Base-by-base conservation (phyloP, 179 eudicot species). In the Silene coronaria region DNA sequence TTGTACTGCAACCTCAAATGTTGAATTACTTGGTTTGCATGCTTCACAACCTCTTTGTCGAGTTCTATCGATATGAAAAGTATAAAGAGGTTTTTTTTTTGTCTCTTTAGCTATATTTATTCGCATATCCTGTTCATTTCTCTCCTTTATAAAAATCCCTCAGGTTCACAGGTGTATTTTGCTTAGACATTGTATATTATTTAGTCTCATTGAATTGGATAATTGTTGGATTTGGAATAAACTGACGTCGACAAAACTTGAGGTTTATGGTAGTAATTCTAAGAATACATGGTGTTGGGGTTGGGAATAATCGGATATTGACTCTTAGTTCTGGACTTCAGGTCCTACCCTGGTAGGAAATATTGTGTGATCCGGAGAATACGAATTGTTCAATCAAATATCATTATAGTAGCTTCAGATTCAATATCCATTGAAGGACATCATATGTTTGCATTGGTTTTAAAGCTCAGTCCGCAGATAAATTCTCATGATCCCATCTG, bases 21-120 rank as follows among this genome's bases (percentile, higher is more conserved):
- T 78, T 92, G 65, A 91, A 88, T 57, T 86, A 78, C 80, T 82
- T 91, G 34, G 84, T 81, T 79, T 80, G 84, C 66, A 80, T 79
- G 82, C 87, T 92, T 75, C 81, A 91, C 86, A 91, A 91, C 72
- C 76, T 84, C 65, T 91, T 88, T 68, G 84, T 92, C 46, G 86
- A 87, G 64, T 84, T 86, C 67, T 83, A 88, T 80, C 86, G 87
- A 79, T 75, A 80, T 53, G 78, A 85, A 65, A 80, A 65, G 67
- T 67, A 81, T 78, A 77, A 85, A 77, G 89, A 92, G 97, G 99
- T 92, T 81, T 70, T 28, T 38, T 42, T 62, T 45, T 67, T 51
- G 42, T 67, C 36, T 36, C 42, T 58, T 32, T 4, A 36, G 53
- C 57, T 70, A 51, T 42, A 67, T n/a, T n/a, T 21, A n/a, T 67